phyloP scores from a whole-genome alignment of 1,139 yeast species.

The Geotrichum candidum region DNA sequence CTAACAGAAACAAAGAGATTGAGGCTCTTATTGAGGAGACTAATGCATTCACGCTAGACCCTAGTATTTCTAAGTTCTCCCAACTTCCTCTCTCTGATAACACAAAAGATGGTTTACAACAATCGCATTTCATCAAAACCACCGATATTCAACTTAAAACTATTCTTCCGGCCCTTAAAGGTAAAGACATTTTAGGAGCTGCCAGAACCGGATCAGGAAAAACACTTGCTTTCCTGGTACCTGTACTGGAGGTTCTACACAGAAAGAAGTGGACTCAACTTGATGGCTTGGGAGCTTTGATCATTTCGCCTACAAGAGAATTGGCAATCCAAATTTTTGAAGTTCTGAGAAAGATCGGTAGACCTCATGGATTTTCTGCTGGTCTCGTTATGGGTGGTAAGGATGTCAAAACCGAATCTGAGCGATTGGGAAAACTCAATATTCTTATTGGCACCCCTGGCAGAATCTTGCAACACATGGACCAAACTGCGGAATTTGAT shows the following conservation, averaged over 20 bases:
- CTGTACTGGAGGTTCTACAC: constrained; percentile 67
- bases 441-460: constrained; percentile 96
- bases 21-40: constrained; percentile 1
- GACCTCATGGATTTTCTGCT: constrained; percentile 74
- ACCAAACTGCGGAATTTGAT: constrained; percentile 84
- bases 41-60: constrained; percentile 25
- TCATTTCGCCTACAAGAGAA: constrained; percentile 91
- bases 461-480: constrained; percentile 87
- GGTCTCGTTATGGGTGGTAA: constrained; percentile 97
- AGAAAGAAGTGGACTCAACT: constrained; percentile 74
- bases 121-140: constrained; percentile 57
- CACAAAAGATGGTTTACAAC: constrained; percentile 67
- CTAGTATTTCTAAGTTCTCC: constrained; percentile 26
- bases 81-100: constrained; percentile 70
- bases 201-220: constrained; percentile 98
- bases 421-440: constrained; percentile 76
- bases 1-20: constrained; percentile 1
- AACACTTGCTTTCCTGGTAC: constrained; percentile 85
- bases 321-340: constrained; percentile 91
- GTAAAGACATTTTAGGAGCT: constrained; percentile 82
- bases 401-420: constrained; percentile 81
- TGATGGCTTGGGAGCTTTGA: constrained; percentile 91
- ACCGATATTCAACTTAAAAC: constrained; percentile 85
- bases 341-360: constrained; percentile 79
- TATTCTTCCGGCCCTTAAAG: constrained; percentile 71